phyloP scores from a whole-genome alignment of 805 yeast species.

The Saccharomycopsis guyanensis region DNA sequence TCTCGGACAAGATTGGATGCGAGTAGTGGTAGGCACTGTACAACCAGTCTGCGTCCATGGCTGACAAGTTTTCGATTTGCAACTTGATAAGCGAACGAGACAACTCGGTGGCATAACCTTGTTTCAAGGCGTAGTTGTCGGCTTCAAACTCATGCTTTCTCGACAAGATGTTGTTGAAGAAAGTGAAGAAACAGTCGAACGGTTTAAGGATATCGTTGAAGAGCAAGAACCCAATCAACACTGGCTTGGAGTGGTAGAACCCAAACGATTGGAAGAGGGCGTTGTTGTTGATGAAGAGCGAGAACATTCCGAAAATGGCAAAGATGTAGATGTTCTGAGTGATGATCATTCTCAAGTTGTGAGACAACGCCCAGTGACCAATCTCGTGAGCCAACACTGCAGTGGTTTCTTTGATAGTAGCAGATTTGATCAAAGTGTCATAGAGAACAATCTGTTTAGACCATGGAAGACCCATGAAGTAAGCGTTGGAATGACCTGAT shows the following conservation, averaged over 20 bases:
- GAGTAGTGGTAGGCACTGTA: conserved; percentile 84
- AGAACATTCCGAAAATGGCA: conserved; percentile 61
- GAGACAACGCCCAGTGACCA: conserved; percentile 95
- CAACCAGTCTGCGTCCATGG: conserved; percentile 85
- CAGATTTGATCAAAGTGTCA: conserved; percentile 82
- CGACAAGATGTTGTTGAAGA: conserved; percentile 58
- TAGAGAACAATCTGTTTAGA: conserved; percentile 89
- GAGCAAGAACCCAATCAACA: conserved; percentile 71
- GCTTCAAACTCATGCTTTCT: conserved; percentile 94
- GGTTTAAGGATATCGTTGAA: conserved; percentile 78
- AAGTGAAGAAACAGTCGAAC: conserved; percentile 58
- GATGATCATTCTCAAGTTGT: conserved; percentile 67
- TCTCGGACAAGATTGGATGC: conserved; percentile 88
- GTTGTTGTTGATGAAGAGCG: conserved; percentile 70
- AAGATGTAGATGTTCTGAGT: conserved; percentile 60
- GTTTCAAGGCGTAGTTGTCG: conserved; percentile 71
- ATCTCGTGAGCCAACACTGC: conserved; percentile 98
- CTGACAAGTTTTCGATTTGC: conserved; percentile 71
- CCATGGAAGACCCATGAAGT: conserved; percentile 95
- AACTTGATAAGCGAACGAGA: conserved; percentile 66
- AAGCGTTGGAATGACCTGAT: conserved; percentile 95
- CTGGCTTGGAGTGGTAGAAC: conserved; percentile 58
- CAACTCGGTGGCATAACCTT: conserved; percentile 65
- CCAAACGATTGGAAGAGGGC: conserved; percentile 79
- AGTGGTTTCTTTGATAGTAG: conserved; percentile 70